Evolutionary conservation across 257 asterid species (phyloP).

Genomic region (Salvia miltiorrhiza): DNA sequence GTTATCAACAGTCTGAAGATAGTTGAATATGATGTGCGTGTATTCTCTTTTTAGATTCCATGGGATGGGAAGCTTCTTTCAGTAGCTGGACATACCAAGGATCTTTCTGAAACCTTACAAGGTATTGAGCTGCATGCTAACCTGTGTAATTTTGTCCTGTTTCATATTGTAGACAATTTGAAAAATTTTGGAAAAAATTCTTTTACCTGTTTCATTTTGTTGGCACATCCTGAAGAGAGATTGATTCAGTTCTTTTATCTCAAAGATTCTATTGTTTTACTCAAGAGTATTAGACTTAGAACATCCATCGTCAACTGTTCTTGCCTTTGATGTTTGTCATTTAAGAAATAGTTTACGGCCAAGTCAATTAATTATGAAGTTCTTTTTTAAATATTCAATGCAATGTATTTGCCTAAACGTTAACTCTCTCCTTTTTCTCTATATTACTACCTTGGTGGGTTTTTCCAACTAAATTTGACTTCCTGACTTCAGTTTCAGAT

Average conservation of each 20-base stretch:
- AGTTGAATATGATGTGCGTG: conserved; percentile 19
- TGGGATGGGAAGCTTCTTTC: conserved; percentile 96
- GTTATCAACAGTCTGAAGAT: conserved; percentile 1
- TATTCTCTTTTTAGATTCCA: conserved; percentile 55
- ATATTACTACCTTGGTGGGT: background rate
- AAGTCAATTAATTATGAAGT: background rate
- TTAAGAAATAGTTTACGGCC: background rate
- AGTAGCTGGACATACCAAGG: conserved; percentile 89
- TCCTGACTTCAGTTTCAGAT: conserved; percentile 6
- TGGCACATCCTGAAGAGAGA: conserved; percentile 15
- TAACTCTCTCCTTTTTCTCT: background rate
- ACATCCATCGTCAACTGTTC: background rate
- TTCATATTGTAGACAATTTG: background rate
- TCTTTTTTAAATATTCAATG: background rate
- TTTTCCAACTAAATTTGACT: background rate
- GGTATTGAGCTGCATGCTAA: conserved; percentile 42
- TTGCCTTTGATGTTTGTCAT: background rate
- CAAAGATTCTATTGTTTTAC: conserved; percentile 11
- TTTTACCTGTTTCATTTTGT: conserved; percentile 17
- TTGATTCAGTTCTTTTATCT: conserved; percentile 9
- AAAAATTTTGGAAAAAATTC: background rate
- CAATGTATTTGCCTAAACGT: background rate
- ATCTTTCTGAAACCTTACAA: conserved; percentile 78
- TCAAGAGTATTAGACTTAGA: background rate
- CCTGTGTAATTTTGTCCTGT: conserved; percentile 8